Base-by-base conservation (phyloP, 306 rosid genomes). In the Lathyrus tuberosus region DNA sequence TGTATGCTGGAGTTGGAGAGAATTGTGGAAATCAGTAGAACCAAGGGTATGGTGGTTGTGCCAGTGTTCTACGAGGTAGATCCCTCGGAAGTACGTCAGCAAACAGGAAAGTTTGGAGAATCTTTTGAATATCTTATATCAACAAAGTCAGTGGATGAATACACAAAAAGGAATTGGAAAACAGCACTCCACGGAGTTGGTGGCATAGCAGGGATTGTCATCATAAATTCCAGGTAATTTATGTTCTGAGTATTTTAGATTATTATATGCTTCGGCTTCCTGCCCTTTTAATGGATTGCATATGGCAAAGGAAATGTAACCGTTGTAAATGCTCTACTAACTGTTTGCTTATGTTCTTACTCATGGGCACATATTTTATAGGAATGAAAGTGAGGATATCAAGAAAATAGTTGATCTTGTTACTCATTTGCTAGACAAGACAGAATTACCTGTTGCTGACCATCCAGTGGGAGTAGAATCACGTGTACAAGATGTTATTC, bases 391-490 rank as follows among this genome's bases (percentile, higher is more conserved):
- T 4, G 42, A 56, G 20, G 67, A 10, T 31, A 30, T 56, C 8
- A 28, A 54, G 20, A 33, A 8, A 4, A 3, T 65, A 6, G 78
- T 74, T 41, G 28, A 65, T 14, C 0, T 15, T 28, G 65, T 65
- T 61, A 44, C 35, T 10, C 2, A 2, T 71, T 44, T 44, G 51
- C 9, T 44, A n/a, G 51, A 44, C 51, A 44, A 5, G 7, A 44
- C 51, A 44, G 17, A 44, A 13, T 5, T 28, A 15, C 20, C 51
- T 1, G 17, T 62, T 38, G 62, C 65, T 9, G 16, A 53, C 0
- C 37, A 62, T 22, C 76, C 44, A 3, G 76, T 76, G 8, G 71
- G 72, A 10, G 6, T 76, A 16, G 33, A 62, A 17, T 6, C 58
- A 9, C 66, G 53, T 3, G 72, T 43, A 5, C 67, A 53, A 41